These are phyloP conservation scores for Durotheca rogersii DNA, from an alignment of 495 filamentous ascomycete genomes.

Conservation along the genomic window DNA sequence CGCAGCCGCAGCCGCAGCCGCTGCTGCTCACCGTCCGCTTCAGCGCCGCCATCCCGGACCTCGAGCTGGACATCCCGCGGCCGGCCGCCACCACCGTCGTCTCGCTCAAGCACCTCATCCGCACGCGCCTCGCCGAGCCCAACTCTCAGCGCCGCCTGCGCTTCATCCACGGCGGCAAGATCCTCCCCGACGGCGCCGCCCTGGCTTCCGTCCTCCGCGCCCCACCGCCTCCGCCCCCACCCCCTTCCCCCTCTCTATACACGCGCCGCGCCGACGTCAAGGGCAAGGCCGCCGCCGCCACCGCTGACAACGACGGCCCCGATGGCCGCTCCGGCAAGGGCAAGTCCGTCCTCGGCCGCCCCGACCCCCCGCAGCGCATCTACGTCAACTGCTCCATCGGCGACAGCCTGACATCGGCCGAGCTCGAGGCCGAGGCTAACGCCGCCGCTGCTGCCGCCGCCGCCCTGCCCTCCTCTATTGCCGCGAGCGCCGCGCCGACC, in stretches of 20 bases:
- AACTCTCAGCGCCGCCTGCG: conserved; percentile 68
- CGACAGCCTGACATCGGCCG: conserved; percentile 64
- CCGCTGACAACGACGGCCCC: conserved; percentile 16
- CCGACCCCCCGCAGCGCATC: conserved; percentile 46
- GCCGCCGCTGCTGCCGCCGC: conserved; percentile 43
- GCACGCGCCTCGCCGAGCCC: conserved; percentile 62
- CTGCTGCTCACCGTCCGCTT: conserved; percentile 84
- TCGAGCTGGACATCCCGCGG: conserved; percentile 69
- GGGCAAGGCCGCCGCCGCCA: conserved; percentile 31
- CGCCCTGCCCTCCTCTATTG: conserved; percentile 11
- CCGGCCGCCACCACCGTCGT: conserved; percentile 69
- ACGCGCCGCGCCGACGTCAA: conserved; percentile 37
- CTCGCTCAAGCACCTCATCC: conserved; percentile 79
- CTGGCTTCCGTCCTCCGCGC: conserved; percentile 65
- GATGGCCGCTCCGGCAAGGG: conserved; percentile 22
- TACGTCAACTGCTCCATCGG: conserved; percentile 91
- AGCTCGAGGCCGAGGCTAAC: conserved; percentile 68
- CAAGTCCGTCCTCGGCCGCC: conserved; percentile 48
- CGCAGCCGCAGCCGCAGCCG: conserved; percentile 26
- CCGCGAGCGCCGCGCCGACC: conserved; percentile 22
- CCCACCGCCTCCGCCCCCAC: conserved; percentile 52
- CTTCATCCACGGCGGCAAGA: conserved; percentile 83
- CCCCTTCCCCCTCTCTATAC: conserved; percentile 14
- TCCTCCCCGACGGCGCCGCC: conserved; percentile 69
- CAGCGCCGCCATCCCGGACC: conserved; percentile 78